These are phyloP conservation scores for Tuber brumale DNA, from an alignment of 495 filamentous ascomycete species.

Conservation along the genomic window DNA sequence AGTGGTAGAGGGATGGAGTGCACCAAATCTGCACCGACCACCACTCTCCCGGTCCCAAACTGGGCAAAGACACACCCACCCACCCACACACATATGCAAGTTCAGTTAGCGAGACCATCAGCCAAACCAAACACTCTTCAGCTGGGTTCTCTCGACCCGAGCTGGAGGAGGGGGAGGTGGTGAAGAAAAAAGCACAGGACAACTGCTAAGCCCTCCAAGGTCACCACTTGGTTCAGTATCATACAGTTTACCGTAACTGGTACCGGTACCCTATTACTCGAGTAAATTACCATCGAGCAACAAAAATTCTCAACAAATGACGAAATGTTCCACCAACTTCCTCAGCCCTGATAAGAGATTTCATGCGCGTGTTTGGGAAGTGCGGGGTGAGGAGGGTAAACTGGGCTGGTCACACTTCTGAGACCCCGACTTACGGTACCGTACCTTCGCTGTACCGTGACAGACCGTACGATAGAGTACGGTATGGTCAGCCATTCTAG, in stretches of 20 bases:
- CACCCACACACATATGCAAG: not conserved
- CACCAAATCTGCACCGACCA: not conserved
- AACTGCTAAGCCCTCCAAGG: not conserved
- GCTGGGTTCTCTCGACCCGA: not conserved
- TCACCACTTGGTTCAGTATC: too few relatives aligned
- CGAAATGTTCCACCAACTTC: not conserved
- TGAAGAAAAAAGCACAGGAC: too few relatives aligned
- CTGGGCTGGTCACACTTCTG: not conserved
- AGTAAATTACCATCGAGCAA: not conserved
- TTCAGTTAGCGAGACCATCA: not conserved
- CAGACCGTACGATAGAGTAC: not conserved
- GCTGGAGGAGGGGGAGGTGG: not conserved
- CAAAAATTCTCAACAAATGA: not conserved
- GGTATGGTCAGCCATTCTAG: not conserved
- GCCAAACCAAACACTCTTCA: constrained; percentile 2
- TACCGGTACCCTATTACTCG: not conserved
- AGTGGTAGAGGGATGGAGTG: not conserved
- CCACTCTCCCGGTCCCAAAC: not conserved
- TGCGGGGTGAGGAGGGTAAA: not conserved
- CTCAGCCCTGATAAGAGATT: not conserved
- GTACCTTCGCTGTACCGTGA: not conserved
- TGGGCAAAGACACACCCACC: too few relatives aligned
- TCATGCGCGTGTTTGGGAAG: not conserved
- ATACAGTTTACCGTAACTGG: too few relatives aligned
- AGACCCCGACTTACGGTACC: not conserved